phyloP scores from a whole-genome alignment of 2,329 filamentous ascomycete genomes.

The Alternaria sp. region DNA sequence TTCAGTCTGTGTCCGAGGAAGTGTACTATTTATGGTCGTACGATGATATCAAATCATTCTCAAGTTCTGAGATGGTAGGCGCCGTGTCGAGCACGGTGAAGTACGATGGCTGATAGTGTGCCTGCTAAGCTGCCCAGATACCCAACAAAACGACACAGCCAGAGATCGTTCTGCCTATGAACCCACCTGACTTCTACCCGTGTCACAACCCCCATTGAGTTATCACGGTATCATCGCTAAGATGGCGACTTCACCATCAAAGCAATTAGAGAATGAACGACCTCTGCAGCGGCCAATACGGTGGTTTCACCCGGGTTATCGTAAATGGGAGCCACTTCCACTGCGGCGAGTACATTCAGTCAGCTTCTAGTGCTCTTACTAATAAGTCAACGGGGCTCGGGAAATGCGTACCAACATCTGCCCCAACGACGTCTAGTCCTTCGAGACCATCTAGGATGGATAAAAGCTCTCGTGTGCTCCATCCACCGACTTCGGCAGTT shows the following conservation, averaged over 20 bases:
- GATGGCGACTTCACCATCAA: constrained; percentile 56
- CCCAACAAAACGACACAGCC: neutral
- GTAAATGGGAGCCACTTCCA: constrained; percentile 68
- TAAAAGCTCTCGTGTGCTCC: constrained; percentile 65
- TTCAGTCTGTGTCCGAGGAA: neutral
- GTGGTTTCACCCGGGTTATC: constrained; percentile 67
- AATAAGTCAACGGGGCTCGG: neutral
- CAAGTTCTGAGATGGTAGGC: neutral
- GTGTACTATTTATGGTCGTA: neutral
- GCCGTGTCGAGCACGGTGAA: neutral
- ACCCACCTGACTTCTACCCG: neutral
- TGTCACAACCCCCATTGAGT: neutral
- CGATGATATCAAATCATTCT: neutral
- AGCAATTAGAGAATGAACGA: constrained; percentile 58
- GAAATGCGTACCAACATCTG: constrained; percentile 58
- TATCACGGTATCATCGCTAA: constrained; percentile 1
- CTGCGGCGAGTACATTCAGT: constrained; percentile 34
- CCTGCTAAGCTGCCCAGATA: neutral
- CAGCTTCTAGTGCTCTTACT: neutral
- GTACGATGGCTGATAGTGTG: neutral
- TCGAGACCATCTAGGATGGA: constrained; percentile 65
- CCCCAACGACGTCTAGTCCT: constrained; percentile 64
- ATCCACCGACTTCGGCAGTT: constrained; percentile 67
- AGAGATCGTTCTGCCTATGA: neutral
- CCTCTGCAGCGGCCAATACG: constrained; percentile 61